These are phyloP conservation scores for Pulchroboletus neoregius DNA, from an alignment of 1,284 basidiomycete species.

Conservation along the genomic window DNA sequence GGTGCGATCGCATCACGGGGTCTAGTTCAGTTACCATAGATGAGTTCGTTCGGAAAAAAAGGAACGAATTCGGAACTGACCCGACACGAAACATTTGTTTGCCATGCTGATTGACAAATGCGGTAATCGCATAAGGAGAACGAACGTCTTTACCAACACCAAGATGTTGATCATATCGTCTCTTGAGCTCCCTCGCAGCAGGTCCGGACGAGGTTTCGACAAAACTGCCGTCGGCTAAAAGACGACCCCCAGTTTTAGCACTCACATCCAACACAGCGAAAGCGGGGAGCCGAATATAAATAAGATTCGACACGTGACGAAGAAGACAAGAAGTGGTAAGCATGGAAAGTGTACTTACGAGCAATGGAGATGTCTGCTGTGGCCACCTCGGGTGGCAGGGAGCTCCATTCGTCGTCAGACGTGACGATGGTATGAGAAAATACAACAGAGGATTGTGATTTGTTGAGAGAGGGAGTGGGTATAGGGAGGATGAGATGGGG, in stretches of 20 bases:
- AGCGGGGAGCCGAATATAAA: neutral
- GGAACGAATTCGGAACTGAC: conserved; percentile 40
- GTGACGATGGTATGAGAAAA: conserved; percentile 37
- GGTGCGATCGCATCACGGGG: conserved; percentile 55
- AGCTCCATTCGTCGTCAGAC: conserved; percentile 27
- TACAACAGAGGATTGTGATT: conserved; percentile 42
- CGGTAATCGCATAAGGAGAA: conserved; percentile 74
- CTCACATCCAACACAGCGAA: conserved; percentile 1
- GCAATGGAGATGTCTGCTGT: conserved; percentile 59
- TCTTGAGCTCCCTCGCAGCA: conserved; percentile 71
- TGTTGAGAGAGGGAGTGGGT: conserved; percentile 40
- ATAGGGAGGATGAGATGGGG: conserved; percentile 44
- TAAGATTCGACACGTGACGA: conserved; percentile 8
- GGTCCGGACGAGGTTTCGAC: conserved; percentile 73
- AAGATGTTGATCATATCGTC: conserved; percentile 60
- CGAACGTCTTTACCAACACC: conserved; percentile 64
- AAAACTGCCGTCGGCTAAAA: conserved; percentile 64
- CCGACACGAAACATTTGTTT: conserved; percentile 70
- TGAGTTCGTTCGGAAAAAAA: conserved; percentile 5
- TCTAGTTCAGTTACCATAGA: conserved; percentile 32
- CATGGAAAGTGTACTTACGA: conserved; percentile 42
- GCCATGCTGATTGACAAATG: conserved; percentile 74
- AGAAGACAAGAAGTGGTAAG: neutral
- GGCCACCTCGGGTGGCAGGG: conserved; percentile 47
- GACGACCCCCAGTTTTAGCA: conserved; percentile 5